Evolutionary conservation across 257 asterid species (phyloP), one percentile per base, ranked within the genome.

Genomic region (Gentiana macrophylla): DNA sequence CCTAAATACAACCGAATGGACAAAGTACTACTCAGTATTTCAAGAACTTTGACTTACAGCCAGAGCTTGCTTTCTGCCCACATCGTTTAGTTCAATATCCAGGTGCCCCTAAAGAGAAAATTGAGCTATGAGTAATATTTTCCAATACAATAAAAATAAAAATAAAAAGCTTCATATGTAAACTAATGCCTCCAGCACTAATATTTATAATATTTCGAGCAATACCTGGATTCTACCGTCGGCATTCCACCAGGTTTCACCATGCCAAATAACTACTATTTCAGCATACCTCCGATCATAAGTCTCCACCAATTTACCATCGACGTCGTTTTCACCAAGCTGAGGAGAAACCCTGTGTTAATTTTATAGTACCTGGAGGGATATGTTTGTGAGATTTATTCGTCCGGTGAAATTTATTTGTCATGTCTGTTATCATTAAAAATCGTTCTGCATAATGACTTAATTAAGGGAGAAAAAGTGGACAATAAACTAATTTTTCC

Each of bases 241-340:
- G 37, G 80, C 61, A 47, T 87, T 91, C 97, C 98, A 91, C 54
- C 81, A 86, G 5, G 98, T 91, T 77, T 87, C 98, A 8, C 98
- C 98, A 62, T 92, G 98, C 57, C 98, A 97, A 58, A 92, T 62
- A 12, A 87, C 78, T 38, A 92, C 57, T 53, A 92, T 76, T 77
- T 87, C 98, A 53, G 97, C 73, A 37, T 62, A 77, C 33, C 47
- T 56, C 53, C 75, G 72, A 48, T 33, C 43, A 47, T 60, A 61
- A 47, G 47, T 33, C 35, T 59, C 73, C 49, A 45, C 41, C 43
- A 12, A 45, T 53, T 65, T 74, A 41, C 63, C 74, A 47, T 65
- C 63, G 38, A 53, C 72, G 33, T 60, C 69, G 64, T 64, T 49
- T 2, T 61, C 70, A 13, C 59, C 12, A 48, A 37, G 63, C 44